Evolutionary conservation across 805 yeast genomes (phyloP).

Genomic region (Candida taoyuanica): DNA sequence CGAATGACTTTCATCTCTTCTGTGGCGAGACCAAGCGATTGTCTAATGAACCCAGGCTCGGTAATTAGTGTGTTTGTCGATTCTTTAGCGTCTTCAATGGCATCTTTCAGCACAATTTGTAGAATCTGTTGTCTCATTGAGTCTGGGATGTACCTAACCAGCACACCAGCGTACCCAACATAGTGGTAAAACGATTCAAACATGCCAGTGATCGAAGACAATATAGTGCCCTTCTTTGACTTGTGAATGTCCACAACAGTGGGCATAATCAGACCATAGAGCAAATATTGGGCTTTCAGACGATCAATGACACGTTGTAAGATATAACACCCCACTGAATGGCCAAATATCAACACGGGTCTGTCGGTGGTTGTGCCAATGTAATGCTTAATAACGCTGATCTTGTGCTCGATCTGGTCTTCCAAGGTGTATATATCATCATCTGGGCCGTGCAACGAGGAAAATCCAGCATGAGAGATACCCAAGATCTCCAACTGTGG

Average conservation of each 20-base stretch:
- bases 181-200: constrained; percentile 28
- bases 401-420: constrained; percentile 57
- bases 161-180: constrained; percentile 28
- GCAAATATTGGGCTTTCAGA: constrained; percentile 29
- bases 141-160: constrained; percentile 26
- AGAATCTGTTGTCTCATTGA: constrained; percentile 8
- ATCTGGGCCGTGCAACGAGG: constrained; percentile 15
- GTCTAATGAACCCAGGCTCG: constrained; percentile 43
- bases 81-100: constrained; percentile 11
- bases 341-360: constrained; percentile 52
- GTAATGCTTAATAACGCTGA: constrained; percentile 40
- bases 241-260: constrained; percentile 57
- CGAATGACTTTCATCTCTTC: constrained; percentile 55
- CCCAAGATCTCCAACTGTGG: constrained; percentile 46
- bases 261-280: constrained; percentile 65
- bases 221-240: constrained; percentile 35
- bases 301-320: constrained; percentile 45
- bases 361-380: constrained; percentile 22
- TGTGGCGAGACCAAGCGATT: constrained; percentile 50
- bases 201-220: constrained; percentile 26
- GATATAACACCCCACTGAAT: constrained; percentile 69
- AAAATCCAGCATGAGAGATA: constrained; percentile 63
- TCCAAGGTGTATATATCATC: constrained; percentile 37
- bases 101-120: constrained; percentile 9
- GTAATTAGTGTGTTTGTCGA: constrained; percentile 41